These are phyloP conservation scores for Adansonia madagascariensis DNA, from an alignment of 441 rosid species.

Conservation along the genomic window DNA sequence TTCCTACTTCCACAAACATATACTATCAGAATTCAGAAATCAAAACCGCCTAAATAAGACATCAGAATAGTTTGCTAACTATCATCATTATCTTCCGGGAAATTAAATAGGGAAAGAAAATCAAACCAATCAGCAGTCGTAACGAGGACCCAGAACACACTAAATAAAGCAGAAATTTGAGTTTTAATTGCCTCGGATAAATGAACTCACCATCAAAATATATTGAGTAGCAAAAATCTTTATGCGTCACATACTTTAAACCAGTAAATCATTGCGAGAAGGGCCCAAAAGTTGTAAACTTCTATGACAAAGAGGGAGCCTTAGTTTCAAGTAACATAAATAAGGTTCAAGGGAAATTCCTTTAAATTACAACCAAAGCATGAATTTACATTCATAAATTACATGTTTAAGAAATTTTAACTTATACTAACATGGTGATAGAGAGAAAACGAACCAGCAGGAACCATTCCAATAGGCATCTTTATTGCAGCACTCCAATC, in stretches of 20 bases:
- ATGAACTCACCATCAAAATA: background rate
- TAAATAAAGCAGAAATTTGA: background rate
- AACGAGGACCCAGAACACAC: background rate
- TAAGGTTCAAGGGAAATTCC: background rate
- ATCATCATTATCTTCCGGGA: background rate
- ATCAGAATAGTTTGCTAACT: background rate
- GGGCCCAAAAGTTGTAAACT: background rate
- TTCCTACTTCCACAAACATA: conserved; percentile 55
- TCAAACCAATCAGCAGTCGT: background rate
- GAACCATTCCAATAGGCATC: conserved; percentile 79
- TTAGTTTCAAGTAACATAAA: background rate
- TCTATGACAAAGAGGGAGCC: conserved; percentile 13
- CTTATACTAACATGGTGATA: conserved; percentile 9
- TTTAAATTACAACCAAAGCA: conserved; percentile 1
- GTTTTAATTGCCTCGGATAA: background rate
- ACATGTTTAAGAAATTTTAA: conserved; percentile 12
- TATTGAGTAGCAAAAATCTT: conserved; percentile 13
- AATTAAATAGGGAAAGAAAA: conserved; percentile 17
- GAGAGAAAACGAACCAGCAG: conserved; percentile 64
- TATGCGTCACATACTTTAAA: background rate
- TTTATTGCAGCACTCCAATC: conserved; percentile 82
- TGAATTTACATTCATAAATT: background rate
- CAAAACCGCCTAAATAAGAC: background rate
- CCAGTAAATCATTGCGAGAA: background rate
- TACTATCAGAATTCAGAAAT: background rate